phyloP scores from a whole-genome alignment of 2,329 filamentous ascomycete genomes.

The Microthyrium microscopicum region DNA sequence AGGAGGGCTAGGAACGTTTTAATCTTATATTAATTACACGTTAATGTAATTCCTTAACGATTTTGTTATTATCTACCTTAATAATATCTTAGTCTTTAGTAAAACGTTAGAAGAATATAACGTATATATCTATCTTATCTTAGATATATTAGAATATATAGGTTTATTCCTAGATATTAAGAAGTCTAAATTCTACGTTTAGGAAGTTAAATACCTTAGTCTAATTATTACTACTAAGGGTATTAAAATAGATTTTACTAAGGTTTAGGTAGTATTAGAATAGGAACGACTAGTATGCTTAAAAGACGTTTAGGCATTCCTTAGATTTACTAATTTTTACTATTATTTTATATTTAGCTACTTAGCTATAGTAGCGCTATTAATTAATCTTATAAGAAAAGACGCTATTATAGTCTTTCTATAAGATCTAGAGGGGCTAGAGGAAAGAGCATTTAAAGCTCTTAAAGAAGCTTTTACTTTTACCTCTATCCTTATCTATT shows the following conservation, averaged over 20 bases:
- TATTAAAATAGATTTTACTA: slow-evolving; percentile 12
- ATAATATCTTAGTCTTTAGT: slow-evolving; percentile 13
- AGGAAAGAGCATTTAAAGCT: slow-evolving; percentile 2
- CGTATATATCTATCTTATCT: slow-evolving; percentile 4
- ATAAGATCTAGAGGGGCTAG: neutral
- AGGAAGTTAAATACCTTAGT: slow-evolving; percentile 14
- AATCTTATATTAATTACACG: no score
- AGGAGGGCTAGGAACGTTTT: no score
- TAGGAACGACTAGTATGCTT: slow-evolving; percentile 11
- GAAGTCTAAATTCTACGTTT: slow-evolving; percentile 16
- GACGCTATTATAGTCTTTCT: neutral
- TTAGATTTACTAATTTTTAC: slow-evolving; percentile 18
- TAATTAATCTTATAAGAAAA: slow-evolving; percentile 9
- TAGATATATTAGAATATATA: slow-evolving; percentile 4
- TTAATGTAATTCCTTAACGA: slow-evolving; percentile 12
- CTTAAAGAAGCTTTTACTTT: slow-evolving; percentile 11
- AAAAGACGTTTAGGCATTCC: slow-evolving; percentile 12
- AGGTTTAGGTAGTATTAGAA: slow-evolving; percentile 10
- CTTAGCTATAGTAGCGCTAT: slow-evolving; percentile 9
- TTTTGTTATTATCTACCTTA: slow-evolving; percentile 12
- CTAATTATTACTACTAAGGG: slow-evolving; percentile 13
- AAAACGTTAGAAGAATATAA: slow-evolving; percentile 4
- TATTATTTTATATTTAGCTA: slow-evolving; percentile 13
- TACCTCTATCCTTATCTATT: slow-evolving; percentile 11
- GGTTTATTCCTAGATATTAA: slow-evolving; percentile 9